These are phyloP conservation scores for Senna siamea DNA, from an alignment of 306 rosid species.

Conservation along the genomic window DNA sequence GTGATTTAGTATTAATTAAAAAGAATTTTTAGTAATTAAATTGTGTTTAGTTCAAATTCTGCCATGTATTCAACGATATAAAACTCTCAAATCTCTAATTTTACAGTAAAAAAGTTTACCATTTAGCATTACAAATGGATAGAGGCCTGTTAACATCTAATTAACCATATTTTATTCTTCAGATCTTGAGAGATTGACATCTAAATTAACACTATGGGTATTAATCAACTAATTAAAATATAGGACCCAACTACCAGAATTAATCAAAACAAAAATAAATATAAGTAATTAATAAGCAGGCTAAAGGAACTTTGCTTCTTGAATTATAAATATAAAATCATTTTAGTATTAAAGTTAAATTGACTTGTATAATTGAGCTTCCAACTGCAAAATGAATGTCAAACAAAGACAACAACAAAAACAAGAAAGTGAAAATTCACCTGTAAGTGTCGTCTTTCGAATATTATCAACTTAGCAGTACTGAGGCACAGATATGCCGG, in stretches of 20 bases:
- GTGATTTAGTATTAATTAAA: no score
- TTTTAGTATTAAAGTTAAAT: background rate
- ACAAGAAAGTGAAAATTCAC: conserved; percentile 25
- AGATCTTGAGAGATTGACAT: background rate
- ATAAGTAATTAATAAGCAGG: background rate
- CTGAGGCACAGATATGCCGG: conserved; percentile 24
- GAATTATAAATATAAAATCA: background rate
- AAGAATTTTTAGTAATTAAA: no score
- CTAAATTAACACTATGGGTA: background rate
- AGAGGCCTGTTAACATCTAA: background rate
- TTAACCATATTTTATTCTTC: background rate
- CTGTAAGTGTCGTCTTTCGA: background rate
- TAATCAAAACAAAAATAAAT: background rate
- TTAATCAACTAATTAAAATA: background rate
- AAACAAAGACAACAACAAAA: conserved; percentile 26
- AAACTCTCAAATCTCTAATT: no score
- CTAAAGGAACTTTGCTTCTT: conserved; percentile 15
- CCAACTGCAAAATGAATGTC: background rate
- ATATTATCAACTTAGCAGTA: background rate
- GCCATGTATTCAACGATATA: background rate
- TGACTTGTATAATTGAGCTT: conserved; percentile 8
- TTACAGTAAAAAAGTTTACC: background rate
- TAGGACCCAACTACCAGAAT: background rate
- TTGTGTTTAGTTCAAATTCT: no score
- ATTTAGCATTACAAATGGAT: background rate